Conservation (phyloP, 768 basidiomycete genomes). For the Roridomyces roridus region DNA sequence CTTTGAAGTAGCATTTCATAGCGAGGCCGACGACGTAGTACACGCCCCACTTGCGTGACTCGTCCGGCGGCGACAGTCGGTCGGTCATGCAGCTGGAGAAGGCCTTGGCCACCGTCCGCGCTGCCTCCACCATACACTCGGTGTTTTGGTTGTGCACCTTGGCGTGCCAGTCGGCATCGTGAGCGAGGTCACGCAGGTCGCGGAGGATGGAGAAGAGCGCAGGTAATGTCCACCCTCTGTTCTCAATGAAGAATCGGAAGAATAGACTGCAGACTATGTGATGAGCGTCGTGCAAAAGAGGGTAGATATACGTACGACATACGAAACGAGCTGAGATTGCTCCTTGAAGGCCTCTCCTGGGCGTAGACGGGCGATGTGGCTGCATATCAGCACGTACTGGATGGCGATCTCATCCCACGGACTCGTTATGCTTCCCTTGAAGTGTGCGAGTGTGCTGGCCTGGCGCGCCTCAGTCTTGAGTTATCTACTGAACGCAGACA, state of each 20-base stretch:
- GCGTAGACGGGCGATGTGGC: slow-evolving; percentile 70
- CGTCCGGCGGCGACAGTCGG: slow-evolving; percentile 70
- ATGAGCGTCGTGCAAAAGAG: neutral
- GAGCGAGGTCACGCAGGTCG: slow-evolving; percentile 85
- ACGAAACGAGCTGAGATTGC: slow-evolving; percentile 78
- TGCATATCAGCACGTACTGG: slow-evolving; percentile 79
- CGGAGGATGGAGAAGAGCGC: slow-evolving; percentile 81
- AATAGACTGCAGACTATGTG: slow-evolving; percentile 59
- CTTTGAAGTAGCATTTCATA: slow-evolving; percentile 91
- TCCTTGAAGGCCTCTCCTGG: slow-evolving; percentile 81
- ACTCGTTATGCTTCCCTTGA: slow-evolving; percentile 66
- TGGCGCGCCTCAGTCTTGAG: slow-evolving; percentile 1
- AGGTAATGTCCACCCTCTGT: slow-evolving; percentile 87
- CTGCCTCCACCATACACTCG: slow-evolving; percentile 86
- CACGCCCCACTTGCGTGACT: slow-evolving; percentile 88
- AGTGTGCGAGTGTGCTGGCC: slow-evolving; percentile 44
- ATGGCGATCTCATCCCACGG: slow-evolving; percentile 91
- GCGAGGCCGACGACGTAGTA: slow-evolving; percentile 93
- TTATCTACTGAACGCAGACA: slow-evolving; percentile 4
- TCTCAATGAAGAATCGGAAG: slow-evolving; percentile 78
- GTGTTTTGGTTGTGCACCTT: slow-evolving; percentile 60
- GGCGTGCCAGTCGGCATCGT: slow-evolving; percentile 74
- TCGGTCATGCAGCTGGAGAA: slow-evolving; percentile 92
- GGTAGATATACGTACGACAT: slow-evolving; percentile 39
- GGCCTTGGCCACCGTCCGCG: slow-evolving; percentile 85